Evolutionary conservation across 164 flowering plant genomes (phyloP).

Genomic region (Houttuynia cordata): DNA sequence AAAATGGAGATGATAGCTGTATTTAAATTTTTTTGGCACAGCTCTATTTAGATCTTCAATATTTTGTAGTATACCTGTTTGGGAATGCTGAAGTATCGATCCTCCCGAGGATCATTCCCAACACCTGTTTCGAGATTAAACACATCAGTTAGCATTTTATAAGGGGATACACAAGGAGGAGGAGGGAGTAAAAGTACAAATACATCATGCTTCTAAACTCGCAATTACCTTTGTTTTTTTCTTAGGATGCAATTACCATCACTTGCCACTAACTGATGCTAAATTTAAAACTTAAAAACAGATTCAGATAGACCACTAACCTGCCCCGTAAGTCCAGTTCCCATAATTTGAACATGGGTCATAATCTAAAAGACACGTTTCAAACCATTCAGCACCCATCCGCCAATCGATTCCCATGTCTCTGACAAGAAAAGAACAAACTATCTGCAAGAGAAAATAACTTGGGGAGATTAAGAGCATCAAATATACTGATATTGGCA

Average conservation of each 20-base stretch:
- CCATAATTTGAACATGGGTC: constrained; percentile 98
- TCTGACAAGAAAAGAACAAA: constrained; percentile 92
- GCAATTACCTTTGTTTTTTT: too few species aligned
- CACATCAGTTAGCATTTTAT: too few species aligned
- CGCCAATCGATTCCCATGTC: constrained; percentile 99
- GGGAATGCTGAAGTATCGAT: constrained; percentile 93
- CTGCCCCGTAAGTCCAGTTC: constrained; percentile 99
- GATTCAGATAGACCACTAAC: constrained; percentile 16
- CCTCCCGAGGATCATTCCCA: constrained; percentile 97
- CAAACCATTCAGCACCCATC: constrained; percentile 99
- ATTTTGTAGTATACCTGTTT: constrained; percentile 47
- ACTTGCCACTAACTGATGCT: neutral
- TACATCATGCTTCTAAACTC: too few species aligned
- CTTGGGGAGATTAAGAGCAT: neutral
- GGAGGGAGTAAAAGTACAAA: too few species aligned
- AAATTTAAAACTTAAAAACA: neutral
- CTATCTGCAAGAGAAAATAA: constrained; percentile 40
- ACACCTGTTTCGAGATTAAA: constrained; percentile 36
- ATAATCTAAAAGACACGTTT: constrained; percentile 86
- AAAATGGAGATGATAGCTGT: neutral
- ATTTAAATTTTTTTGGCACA: too few species aligned
- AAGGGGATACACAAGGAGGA: too few species aligned
- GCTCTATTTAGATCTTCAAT: neutral
- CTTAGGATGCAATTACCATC: neutral
- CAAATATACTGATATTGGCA: neutral